Base-by-base conservation (phyloP, 768 basidiomycete species). In the Calvatia gigantea region DNA sequence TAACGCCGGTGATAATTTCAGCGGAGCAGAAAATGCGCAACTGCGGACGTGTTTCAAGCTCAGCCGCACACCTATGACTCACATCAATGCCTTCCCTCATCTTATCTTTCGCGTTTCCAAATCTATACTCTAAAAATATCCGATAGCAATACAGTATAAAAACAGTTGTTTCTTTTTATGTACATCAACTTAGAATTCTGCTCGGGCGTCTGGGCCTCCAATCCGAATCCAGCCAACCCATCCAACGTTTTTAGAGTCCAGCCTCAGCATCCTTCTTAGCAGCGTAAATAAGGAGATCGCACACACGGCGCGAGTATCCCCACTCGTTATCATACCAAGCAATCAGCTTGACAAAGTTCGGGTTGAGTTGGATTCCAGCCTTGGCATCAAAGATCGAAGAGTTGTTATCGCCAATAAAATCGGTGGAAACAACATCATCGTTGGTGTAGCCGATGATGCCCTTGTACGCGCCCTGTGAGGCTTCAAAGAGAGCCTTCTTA, bases 311-410 rank as follows among this genome's bases (percentile, higher is more conserved):
- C 43, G 93, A 95, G 86, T 97, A 98, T 17, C 93, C 88, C 87
- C 87, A 92, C 75, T 94, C 90, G 73, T 93, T 94, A 75, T 92
- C 90, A 79, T 92, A 95, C 94, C 95, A 97, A 39, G 90, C 70
- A 69, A 98, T 87, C 66, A 97, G 84, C 84, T 98, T 98, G 80
- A 98, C 90, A 66, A 98, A 98, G 76, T 87, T 87, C 59, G 76
- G 66, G 86, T 89, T 97, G 69, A 98, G 85, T 69, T 86, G 81
- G 70, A 98, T 98, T 64, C 96, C 96, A 42, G 91, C 96, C 59
- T 74, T 75, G 64, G 94, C 95, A 67, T 98, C 96, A 71, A 98
- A 98, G 80, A 94, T 91, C 58, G 86, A 91, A 58, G 92, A 94
- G 55, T 81, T 77, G 57, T 74, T 70, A 74, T 85, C 71, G 64